Percentiles rank a stretch among this genome's conserved stretches.
Evolutionary conservation across 1,284 basidiomycete genomes (phyloP).

Genomic region (Entoloma clypeatum): DNA sequence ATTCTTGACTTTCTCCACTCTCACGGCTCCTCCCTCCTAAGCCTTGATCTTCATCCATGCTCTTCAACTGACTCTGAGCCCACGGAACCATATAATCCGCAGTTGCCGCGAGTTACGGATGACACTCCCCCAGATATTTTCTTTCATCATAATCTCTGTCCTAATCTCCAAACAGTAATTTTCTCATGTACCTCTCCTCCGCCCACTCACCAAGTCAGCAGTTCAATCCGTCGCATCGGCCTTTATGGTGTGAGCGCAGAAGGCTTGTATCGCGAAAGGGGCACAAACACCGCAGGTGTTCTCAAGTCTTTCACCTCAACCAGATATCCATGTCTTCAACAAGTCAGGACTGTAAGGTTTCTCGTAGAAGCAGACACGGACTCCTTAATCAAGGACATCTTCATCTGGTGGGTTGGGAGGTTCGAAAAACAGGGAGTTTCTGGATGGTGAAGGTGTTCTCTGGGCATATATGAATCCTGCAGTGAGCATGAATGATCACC

Average conservation of each 20-base stretch:
- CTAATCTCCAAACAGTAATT: slow-evolving; percentile 41
- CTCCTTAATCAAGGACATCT: slow-evolving; percentile 41
- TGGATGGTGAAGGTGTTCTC: slow-evolving; percentile 51
- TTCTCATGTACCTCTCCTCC: slow-evolving; percentile 35
- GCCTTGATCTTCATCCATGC: slow-evolving; percentile 39
- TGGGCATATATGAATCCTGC: slow-evolving; percentile 40
- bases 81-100: slow-evolving; percentile 27
- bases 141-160: slow-evolving; percentile 38
- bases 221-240: slow-evolving; percentile 42
- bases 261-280: slow-evolving; percentile 41
- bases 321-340: slow-evolving; percentile 42
- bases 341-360: slow-evolving; percentile 43
- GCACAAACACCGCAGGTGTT: slow-evolving; percentile 32
- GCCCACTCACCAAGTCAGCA: slow-evolving; percentile 29
- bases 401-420: slow-evolving; percentile 51
- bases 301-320: slow-evolving; percentile 40
- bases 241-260: slow-evolving; percentile 40
- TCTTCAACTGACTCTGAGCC: slow-evolving; percentile 33
- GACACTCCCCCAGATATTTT: slow-evolving; percentile 40
- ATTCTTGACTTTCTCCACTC: slow-evolving; percentile 35
- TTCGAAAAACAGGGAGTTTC: slow-evolving; percentile 46
- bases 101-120: slow-evolving; percentile 24
- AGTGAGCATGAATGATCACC: slow-evolving; percentile 1
- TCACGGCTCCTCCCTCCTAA: slow-evolving; percentile 38
- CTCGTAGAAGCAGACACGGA: slow-evolving; percentile 44